Evolutionary conservation across 768 basidiomycete genomes (phyloP).

Genomic region (Aureoboletus auriporus): DNA sequence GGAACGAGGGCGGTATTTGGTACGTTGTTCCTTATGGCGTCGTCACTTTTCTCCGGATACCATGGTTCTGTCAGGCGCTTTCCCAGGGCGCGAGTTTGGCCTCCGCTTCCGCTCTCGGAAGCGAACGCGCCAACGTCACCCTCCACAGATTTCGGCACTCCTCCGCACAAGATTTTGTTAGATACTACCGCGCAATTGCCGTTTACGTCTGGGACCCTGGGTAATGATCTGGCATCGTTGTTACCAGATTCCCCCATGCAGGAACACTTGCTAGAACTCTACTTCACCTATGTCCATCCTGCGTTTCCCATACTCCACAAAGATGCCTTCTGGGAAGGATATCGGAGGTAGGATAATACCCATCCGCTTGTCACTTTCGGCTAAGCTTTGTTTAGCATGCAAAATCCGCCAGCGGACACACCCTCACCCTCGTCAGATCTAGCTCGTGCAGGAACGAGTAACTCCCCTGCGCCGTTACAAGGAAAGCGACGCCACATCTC

Average conservation of each 20-base stretch:
- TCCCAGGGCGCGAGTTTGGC: constrained; percentile 89
- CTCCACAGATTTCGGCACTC: constrained; percentile 1
- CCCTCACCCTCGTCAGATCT: constrained; percentile 28
- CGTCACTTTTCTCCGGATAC: constrained; percentile 14
- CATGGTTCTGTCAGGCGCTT: constrained; percentile 56
- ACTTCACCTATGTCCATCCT: constrained; percentile 81
- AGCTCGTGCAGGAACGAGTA: constrained; percentile 12
- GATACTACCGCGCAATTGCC: constrained; percentile 8
- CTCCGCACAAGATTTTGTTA: constrained; percentile 6
- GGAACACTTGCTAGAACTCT: constrained; percentile 67
- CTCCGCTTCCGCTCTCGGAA: constrained; percentile 40
- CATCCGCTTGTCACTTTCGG: not conserved
- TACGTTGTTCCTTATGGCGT: constrained; percentile 25
- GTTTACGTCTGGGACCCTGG: constrained; percentile 23
- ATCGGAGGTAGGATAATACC: constrained; percentile 33
- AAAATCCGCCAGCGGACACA: constrained; percentile 25
- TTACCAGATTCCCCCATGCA: constrained; percentile 61
- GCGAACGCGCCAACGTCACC: constrained; percentile 22
- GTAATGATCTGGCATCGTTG: constrained; percentile 36
- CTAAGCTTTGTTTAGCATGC: constrained; percentile 17
- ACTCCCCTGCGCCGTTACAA: constrained; percentile 34
- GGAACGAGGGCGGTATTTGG: constrained; percentile 79
- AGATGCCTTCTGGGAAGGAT: constrained; percentile 59
- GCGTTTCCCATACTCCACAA: constrained; percentile 77
- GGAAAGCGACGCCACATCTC: constrained; percentile 48